Conservation (phyloP, 75 land plant genomes). For the Isoetes taiwanensis region DNA sequence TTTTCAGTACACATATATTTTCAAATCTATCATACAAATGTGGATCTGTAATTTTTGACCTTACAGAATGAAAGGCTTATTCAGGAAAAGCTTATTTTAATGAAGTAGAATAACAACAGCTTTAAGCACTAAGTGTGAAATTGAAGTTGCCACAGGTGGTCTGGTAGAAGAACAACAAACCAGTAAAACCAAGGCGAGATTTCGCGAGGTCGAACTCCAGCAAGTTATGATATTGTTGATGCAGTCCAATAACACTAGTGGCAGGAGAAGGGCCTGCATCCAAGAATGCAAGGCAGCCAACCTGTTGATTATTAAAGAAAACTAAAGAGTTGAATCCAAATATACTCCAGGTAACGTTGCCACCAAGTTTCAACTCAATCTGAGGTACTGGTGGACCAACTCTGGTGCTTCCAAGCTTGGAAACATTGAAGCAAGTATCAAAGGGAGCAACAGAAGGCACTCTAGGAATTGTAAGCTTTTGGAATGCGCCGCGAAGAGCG, state of each 20-base stretch:
- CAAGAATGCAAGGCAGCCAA: neutral
- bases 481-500: neutral
- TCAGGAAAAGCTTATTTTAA: no score
- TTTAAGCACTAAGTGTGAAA: neutral
- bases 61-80: no score
- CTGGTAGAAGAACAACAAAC: neutral
- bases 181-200: neutral
- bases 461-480: neutral
- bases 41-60: no score
- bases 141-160: slow-evolving; percentile 4
- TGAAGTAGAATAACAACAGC: no score
- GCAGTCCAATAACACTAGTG: neutral
- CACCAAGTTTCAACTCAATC: neutral
- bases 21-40: no score
- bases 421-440: neutral
- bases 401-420: neutral
- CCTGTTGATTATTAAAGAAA: neutral
- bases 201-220: neutral
- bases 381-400: neutral
- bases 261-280: neutral
- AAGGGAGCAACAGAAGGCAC: neutral
- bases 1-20: no score
- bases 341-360: neutral
- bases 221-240: neutral
- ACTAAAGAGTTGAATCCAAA: neutral